Evolutionary conservation across 2,329 filamentous ascomycete genomes (phyloP), one percentile per base, ranked within the genome.

Genomic region (Phoma sp.): DNA sequence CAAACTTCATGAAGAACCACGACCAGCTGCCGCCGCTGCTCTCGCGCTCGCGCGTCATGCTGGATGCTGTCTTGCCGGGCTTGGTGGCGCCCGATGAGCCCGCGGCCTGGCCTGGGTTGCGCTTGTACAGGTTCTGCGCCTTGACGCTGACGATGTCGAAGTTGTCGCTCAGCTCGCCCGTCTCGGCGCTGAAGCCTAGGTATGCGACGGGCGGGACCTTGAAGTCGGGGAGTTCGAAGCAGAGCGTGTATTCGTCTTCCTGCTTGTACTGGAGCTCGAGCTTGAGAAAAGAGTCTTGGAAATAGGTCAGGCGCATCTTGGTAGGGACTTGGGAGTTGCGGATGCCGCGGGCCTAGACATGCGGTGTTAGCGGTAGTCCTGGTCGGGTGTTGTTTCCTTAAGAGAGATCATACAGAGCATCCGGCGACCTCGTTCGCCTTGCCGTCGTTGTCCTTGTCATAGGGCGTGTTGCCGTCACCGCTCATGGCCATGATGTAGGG

Each of bases 401-500:
- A 30, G 11, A n/a, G 8, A 24, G 6, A 13, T 72, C 82, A 45
- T 79, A 86, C 84, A 49, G 93, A 97, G 82, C 95, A 99, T 55
- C 95, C 95, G 47, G 92, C 93, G 58, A 97, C 82, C 78, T 99
- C 95, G 68, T 90, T 92, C 52, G 86, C 84, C 82, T 97, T 98
- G 73, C 95, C 95, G 70, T 99, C 95, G 69, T 93, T 93, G 67
- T 88, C 87, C 80, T 97, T 92, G 80, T 98, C 92, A 78, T 99
- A 99, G 11, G 81, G 74, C 6, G 89, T 96, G 72, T 91, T 82
- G 58, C 95, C 93, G 74, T 99, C 95, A 56, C 95, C 95, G 64
- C 92, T 82, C 95, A 98, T 98, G 59, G 93, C 93, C 93, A 98
- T 97, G 69, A 99, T 89, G 72, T 96, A 97, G 45, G 95, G 95